Base-by-base conservation (phyloP, 495 filamentous ascomycete genomes). In the Hypoxylon fragiforme region DNA sequence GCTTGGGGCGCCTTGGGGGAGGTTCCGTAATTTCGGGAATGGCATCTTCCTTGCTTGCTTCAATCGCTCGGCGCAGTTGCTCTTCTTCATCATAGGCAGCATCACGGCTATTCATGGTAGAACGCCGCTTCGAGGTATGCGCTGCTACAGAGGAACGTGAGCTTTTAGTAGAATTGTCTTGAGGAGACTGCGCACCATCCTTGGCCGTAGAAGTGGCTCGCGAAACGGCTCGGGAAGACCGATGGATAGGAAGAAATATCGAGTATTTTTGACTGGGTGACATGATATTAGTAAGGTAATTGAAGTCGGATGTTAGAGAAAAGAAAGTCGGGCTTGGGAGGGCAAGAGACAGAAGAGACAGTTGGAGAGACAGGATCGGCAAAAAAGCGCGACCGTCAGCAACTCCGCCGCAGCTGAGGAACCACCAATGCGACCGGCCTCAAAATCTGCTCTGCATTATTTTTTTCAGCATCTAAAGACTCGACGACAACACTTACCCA, bases 71-170 rank as follows among this genome's bases (percentile, higher is more conserved):
- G 50, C 90, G 83, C 22, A 99, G 68, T 50, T 89, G 85, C 69
- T 96, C 94, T 56, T 95, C 91, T 71, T 96, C 92, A 58, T 97
- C 92, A 65, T 97, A 97, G 4, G 89, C 91, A 41, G 94, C 92
- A 66, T 92, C 90, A 44, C 92, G 83, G 68, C 95, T 97, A 64
- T 97, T 96, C 90, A 97, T 96, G 7, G 94, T 99, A 20, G 92
- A 95, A 12, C 94, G 85, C 45, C 94, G 85, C 65, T 97, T 97
- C 18, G 80, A 79, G n/a, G 76, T 71, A 38, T 76, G 73, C 41
- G 69, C 73, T 24, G 69, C 73, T 1, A 76, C 75, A 26, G 77
- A 67, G 21, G 70, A 65, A 9, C 77, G 76, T 22, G 73, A 73
- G 58, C 64, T 72, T 58, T 79, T 78, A 1, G 55, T 57, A 48